Evolutionary conservation across 2,329 filamentous ascomycete genomes (phyloP).

Genomic region (Nemania sp.): DNA sequence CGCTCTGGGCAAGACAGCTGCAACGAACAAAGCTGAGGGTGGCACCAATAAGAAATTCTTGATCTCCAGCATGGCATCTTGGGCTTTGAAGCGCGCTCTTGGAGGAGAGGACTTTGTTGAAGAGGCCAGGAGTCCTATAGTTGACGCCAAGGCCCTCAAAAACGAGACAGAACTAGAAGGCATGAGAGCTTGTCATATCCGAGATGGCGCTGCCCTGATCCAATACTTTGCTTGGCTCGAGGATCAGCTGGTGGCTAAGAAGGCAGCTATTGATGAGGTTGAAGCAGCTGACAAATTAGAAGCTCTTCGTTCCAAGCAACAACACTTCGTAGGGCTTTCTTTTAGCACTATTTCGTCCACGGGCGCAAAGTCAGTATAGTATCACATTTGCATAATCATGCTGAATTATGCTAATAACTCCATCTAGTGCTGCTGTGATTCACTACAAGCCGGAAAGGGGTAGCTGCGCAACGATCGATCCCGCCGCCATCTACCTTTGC

Average conservation of each 20-base stretch:
- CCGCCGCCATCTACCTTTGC: slow-evolving; percentile 85
- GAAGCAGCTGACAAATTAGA: slow-evolving; percentile 91
- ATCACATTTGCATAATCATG: not conserved
- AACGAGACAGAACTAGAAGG: slow-evolving; percentile 87
- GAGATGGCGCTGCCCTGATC: slow-evolving; percentile 87
- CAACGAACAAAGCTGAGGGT: slow-evolving; percentile 38
- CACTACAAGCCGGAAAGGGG: slow-evolving; percentile 91
- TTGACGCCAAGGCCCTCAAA: slow-evolving; percentile 92
- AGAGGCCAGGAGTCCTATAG: slow-evolving; percentile 82
- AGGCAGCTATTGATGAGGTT: slow-evolving; percentile 79
- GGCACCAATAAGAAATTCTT: slow-evolving; percentile 67
- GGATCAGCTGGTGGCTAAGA: slow-evolving; percentile 77
- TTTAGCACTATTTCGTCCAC: slow-evolving; percentile 97
- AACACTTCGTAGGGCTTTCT: slow-evolving; percentile 85
- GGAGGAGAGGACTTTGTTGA: slow-evolving; percentile 86
- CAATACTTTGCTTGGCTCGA: slow-evolving; percentile 98
- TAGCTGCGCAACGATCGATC: slow-evolving; percentile 81
- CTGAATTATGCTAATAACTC: not conserved
- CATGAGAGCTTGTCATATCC: slow-evolving; percentile 91
- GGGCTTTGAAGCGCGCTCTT: slow-evolving; percentile 84
- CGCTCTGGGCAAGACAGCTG: slow-evolving; percentile 55
- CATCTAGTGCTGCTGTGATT: slow-evolving; percentile 81
- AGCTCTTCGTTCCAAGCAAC: slow-evolving; percentile 65
- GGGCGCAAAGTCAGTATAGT: slow-evolving; percentile 68
- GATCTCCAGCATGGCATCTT: slow-evolving; percentile 87